Conservation (phyloP, 768 basidiomycete genomes). For the Lactarius akahatsu region DNA sequence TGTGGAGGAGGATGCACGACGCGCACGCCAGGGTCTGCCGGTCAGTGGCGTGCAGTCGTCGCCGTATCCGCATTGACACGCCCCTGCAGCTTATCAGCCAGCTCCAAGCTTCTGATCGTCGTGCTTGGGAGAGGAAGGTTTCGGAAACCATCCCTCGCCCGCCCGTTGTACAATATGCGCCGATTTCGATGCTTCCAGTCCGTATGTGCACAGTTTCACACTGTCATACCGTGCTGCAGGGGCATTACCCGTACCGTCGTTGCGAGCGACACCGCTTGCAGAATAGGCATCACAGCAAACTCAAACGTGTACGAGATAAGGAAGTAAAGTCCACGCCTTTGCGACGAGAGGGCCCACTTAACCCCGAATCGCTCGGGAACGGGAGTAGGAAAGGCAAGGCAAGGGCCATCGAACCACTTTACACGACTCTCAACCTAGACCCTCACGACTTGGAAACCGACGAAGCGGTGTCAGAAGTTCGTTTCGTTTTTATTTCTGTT, state of each 20-base stretch:
- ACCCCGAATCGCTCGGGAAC: neutral
- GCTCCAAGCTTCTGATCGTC: slow-evolving; percentile 29
- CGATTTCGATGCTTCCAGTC: slow-evolving; percentile 35
- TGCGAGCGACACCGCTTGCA: slow-evolving; percentile 59
- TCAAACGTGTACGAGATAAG: slow-evolving; percentile 53
- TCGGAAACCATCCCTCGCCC: slow-evolving; percentile 18
- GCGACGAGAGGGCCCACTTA: slow-evolving; percentile 24
- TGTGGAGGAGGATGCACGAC: slow-evolving; percentile 41
- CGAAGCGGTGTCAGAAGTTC: slow-evolving; percentile 15
- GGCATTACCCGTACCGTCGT: slow-evolving; percentile 48
- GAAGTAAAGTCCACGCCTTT: slow-evolving; percentile 40
- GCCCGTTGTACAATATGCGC: slow-evolving; percentile 21
- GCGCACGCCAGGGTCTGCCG: slow-evolving; percentile 39
- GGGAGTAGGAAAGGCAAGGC: slow-evolving; percentile 5
- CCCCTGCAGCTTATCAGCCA: slow-evolving; percentile 38
- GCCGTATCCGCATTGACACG: slow-evolving; percentile 6
- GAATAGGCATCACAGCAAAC: slow-evolving; percentile 51
- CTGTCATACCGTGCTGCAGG: slow-evolving; percentile 51
- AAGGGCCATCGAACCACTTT: slow-evolving; percentile 6
- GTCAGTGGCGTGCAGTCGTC: slow-evolving; percentile 33
- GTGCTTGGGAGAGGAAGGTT: slow-evolving; percentile 29
- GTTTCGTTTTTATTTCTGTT: neutral
- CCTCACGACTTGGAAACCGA: slow-evolving; percentile 13
- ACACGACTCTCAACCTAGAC: slow-evolving; percentile 15
- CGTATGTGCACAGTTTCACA: slow-evolving; percentile 60